These are phyloP conservation scores for Aurantiochytrium sp. DNA, from an alignment of 108 stramenopile species.

Conservation along the genomic window DNA sequence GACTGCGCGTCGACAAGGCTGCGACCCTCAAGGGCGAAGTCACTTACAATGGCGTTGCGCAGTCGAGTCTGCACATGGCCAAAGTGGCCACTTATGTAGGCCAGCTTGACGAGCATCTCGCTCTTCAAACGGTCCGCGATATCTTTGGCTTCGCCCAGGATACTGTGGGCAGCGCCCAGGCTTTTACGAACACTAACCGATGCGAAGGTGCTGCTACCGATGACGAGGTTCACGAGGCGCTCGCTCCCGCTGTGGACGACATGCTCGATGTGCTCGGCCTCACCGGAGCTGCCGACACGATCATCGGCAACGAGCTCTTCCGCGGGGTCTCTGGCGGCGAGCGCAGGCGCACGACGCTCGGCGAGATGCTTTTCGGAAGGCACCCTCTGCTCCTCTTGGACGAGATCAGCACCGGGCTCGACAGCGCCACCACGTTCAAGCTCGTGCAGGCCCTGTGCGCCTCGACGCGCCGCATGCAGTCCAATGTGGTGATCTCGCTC, in stretches of 20 bases:
- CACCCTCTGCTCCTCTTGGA: slow-evolving; percentile 47
- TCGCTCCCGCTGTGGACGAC: slow-evolving; percentile 33
- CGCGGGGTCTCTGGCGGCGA: slow-evolving; percentile 77
- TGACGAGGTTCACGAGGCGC: not conserved
- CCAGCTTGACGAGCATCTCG: not conserved
- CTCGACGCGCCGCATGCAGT: slow-evolving; percentile 26
- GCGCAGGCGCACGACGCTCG: slow-evolving; percentile 69
- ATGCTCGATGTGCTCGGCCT: slow-evolving; percentile 49
- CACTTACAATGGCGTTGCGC: not conserved
- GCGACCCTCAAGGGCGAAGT: not conserved
- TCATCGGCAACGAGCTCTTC: slow-evolving; percentile 52
- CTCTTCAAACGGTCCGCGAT: slow-evolving; percentile 13
- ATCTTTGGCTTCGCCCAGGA: not conserved
- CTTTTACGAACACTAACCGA: not conserved
- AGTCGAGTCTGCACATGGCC: not conserved
- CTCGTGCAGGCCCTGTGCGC: slow-evolving; percentile 52
- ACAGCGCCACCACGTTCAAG: slow-evolving; percentile 65
- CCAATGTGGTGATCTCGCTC: slow-evolving; percentile 57
- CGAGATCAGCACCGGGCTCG: slow-evolving; percentile 68
- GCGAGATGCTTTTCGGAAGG: slow-evolving; percentile 57
- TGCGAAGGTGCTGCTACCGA: not conserved
- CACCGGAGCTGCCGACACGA: slow-evolving; percentile 28
- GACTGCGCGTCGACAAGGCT: not conserved
- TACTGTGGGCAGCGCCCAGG: not conserved
- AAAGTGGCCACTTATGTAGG: not conserved